These are phyloP conservation scores for Thraustochytrium sp. DNA, from an alignment of 352 stramenopile genomes.

Conservation along the genomic window DNA sequence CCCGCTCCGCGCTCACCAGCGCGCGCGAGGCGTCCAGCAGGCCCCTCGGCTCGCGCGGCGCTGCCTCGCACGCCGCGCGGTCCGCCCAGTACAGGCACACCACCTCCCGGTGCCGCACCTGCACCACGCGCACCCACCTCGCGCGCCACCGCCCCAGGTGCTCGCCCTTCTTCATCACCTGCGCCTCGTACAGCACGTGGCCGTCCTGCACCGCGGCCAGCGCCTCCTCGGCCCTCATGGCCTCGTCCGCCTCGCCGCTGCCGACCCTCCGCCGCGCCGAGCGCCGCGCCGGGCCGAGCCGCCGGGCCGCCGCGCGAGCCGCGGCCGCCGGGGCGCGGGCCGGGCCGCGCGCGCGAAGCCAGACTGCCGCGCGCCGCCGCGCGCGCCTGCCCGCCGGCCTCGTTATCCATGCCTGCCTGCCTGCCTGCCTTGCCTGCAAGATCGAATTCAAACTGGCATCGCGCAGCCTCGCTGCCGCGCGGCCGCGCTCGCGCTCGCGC, in stretches of 20 bases:
- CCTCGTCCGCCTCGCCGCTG: not conserved
- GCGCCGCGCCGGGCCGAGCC: too few species aligned
- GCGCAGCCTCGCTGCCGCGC: too few species aligned
- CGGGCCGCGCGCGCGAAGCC: too few species aligned
- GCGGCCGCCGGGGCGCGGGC: too few species aligned
- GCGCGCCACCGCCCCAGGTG: not conserved
- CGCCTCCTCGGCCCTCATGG: not conserved
- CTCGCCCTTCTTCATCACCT: constrained; percentile 13
- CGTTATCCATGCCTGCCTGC: too few species aligned
- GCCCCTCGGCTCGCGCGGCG: not conserved
- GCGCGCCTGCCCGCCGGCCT: too few species aligned
- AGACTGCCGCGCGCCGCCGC: too few species aligned
- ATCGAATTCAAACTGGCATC: too few species aligned
- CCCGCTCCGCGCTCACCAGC: not conserved
- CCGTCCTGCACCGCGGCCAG: not conserved
- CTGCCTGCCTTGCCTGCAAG: too few species aligned
- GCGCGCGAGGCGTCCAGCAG: constrained; percentile 2
- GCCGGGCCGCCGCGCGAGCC: too few species aligned
- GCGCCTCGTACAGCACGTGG: constrained; percentile 34
- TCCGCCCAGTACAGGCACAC: not conserved
- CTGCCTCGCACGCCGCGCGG: not conserved
- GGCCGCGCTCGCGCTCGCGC: too few species aligned
- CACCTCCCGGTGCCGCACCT: not conserved
- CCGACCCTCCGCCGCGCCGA: too few species aligned
- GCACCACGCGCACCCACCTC: not conserved